Evolutionary conservation across 768 basidiomycete genomes (phyloP), one percentile per base, ranked within the genome.

Genomic region (Panaeolus cyanescens): DNA sequence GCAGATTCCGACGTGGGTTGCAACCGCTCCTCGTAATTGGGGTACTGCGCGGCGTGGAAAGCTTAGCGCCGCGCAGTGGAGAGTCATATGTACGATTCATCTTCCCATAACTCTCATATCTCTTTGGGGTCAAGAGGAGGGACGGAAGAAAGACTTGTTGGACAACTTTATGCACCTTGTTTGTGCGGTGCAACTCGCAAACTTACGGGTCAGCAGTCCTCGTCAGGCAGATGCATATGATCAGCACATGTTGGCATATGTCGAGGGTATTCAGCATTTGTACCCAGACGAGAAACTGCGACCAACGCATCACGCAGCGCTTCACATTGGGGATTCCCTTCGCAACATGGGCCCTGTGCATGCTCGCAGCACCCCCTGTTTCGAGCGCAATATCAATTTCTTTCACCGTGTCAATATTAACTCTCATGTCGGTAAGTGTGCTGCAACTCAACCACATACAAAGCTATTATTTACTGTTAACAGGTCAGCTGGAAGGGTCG

Each of bases 131-230:
- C 5, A 4, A 9, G 30, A 39, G 5, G 7, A 45, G 7, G 64
- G 58, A 8, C 55, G 70, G 15, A 64, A 65, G 31, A 53, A 57
- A 28, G 55, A 69, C 12, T 45, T 74, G 20, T 64, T 76, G 13
- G 33, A 54, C 2, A 67, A 74, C 53, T 76, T 70, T 54, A 70
- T 75, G 65, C 59, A 75, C 17, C 62, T 74, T 32, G 72, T 74
- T 4, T 62, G 54, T 22, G 71, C 70, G 1, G 62, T 71, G 13
- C 56, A 59, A 1, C 65, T 70, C 37, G 67, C 66, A 2, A 70
- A 65, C 22, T 59, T 69, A 55, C 66, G 68, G 2, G 22, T 58
- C 1, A 62, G 64, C n/a, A 68, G 71, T 10, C 19, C 33, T 7
- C 22, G 33, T 8, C 70, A 72, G 19, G 63, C 68, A n/a, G 28